A percentile compares a stretch with the other conserved stretches of the same genome.
phyloP scores from a whole-genome alignment of 2,329 filamentous ascomycete genomes.

The Fusarium albosuccineum region DNA sequence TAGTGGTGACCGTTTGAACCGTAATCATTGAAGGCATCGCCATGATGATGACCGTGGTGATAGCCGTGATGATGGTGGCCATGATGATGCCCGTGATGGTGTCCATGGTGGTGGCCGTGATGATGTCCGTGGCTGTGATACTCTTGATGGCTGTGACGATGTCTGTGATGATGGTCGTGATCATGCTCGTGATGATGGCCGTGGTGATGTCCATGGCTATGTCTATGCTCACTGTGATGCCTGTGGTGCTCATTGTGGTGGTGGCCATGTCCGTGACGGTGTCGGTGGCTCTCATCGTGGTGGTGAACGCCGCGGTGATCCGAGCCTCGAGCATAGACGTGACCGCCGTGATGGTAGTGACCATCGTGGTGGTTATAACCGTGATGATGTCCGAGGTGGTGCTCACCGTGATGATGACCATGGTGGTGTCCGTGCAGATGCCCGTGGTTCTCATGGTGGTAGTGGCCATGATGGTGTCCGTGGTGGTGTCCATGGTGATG shows the following conservation, averaged over 20 bases:
- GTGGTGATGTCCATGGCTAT: constrained; percentile 2
- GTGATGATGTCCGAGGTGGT: constrained; percentile 11
- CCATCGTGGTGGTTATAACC: neutral
- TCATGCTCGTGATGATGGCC: constrained; percentile 8
- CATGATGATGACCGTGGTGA: neutral
- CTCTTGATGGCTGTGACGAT: constrained; percentile 22
- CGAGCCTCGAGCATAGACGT: too few species aligned
- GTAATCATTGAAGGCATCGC: neutral
- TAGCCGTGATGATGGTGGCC: constrained; percentile 1
- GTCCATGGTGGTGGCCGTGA: constrained; percentile 12
- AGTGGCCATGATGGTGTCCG: neutral
- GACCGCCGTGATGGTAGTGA: too few species aligned
- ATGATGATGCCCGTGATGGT: constrained; percentile 9
- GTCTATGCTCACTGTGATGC: neutral
- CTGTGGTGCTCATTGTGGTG: neutral
- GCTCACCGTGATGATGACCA: constrained; percentile 4
- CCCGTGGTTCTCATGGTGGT: constrained; percentile 8
- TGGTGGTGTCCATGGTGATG: neutral
- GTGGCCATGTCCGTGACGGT: neutral
- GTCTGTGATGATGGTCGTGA: constrained; percentile 23
- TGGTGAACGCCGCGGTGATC: neutral
- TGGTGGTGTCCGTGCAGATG: constrained; percentile 4
- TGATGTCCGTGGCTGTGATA: constrained; percentile 13
- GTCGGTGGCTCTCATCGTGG: constrained; percentile 4
- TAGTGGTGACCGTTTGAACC: constrained; percentile 8